Conservation (phyloP, 345 rosid species). For the Passiflora organensis region DNA sequence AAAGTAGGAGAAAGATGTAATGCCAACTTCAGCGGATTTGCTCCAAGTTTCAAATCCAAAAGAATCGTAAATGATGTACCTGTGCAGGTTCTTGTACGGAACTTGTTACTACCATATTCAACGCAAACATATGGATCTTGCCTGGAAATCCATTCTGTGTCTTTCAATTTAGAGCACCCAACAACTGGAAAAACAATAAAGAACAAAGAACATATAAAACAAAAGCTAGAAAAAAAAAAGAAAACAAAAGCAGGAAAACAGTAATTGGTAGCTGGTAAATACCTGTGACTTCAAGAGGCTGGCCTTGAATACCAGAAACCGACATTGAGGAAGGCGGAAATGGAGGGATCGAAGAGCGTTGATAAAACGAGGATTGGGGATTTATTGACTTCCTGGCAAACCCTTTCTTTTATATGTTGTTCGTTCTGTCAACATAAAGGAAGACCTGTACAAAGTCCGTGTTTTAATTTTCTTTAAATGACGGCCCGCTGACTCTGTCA, state of each 20-base stretch:
- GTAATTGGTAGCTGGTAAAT: conserved; percentile 2
- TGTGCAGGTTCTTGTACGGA: conserved; percentile 29
- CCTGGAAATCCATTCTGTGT: conserved; percentile 33
- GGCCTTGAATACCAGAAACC: conserved; percentile 62
- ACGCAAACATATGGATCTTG: conserved; percentile 31
- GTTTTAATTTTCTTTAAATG: too few relatives aligned
- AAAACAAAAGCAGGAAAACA: neutral
- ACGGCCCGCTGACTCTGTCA: too few relatives aligned
- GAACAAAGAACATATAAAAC: neutral
- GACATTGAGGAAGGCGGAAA: conserved; percentile 19
- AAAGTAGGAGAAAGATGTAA: neutral
- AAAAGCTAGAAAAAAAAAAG: neutral
- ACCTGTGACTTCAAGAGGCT: conserved; percentile 77
- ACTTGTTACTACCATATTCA: conserved; percentile 27
- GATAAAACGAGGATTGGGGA: neutral
- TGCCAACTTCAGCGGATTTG: neutral
- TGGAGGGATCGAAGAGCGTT: neutral
- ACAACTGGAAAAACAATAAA: conserved; percentile 18
- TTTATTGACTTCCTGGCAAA: neutral
- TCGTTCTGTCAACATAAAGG: too few relatives aligned
- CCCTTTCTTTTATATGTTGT: neutral
- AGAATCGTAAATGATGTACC: conserved; percentile 7
- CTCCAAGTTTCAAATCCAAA: neutral
- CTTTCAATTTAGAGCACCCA: conserved; percentile 29
- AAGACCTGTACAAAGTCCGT: too few relatives aligned